Evolutionary conservation across 441 rosid species (phyloP), one percentile per base, ranked within the genome.

Genomic region (Eruca vesicaria): DNA sequence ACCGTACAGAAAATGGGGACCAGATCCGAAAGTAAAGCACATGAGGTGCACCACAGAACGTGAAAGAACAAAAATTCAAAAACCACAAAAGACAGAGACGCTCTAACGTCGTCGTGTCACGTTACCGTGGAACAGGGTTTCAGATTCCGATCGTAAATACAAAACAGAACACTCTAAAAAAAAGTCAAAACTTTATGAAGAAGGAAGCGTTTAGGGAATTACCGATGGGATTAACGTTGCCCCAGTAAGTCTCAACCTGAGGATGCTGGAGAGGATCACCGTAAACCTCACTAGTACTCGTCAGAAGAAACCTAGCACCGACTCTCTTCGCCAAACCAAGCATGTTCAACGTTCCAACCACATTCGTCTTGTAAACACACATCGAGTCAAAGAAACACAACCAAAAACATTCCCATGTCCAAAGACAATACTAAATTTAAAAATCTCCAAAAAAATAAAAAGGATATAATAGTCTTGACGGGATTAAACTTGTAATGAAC

Each of bases 401-500:
- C 50, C 35, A 4, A 19, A 48, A 75, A 56, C 31, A 60, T 50
- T 18, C n/a, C 1, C 5, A 10, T 35, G 12, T 35, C n/a, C n/a
- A 29, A 29, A 28, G 5, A 29, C 6, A 52, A 19, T 7, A 41
- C 1, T 41, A 15, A 14, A 41, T 41, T 38, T 11, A 36, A 14
- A 41, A 38, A 28, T 2, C 4, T 29, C 32, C 32, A 29, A 29
- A 23, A 23, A 23, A 3, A n/a, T n/a, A n/a, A 29, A 43, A 67
- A 87, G 95, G 95, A 88, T 86, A 88, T 88, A 82, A 91, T 91
- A 6, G 97, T 91, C 76, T 89, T 91, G 89, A 89, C 91, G 14
- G 97, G 97, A 71, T 91, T 91, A 84, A 87, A 91, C 75, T 91
- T 91, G 91, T 91, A 91, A 56, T 91, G 97, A 11, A 91, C 97